Evolutionary conservation across 495 filamentous ascomycete genomes (phyloP).

Genomic region (Penicillium silybi): DNA sequence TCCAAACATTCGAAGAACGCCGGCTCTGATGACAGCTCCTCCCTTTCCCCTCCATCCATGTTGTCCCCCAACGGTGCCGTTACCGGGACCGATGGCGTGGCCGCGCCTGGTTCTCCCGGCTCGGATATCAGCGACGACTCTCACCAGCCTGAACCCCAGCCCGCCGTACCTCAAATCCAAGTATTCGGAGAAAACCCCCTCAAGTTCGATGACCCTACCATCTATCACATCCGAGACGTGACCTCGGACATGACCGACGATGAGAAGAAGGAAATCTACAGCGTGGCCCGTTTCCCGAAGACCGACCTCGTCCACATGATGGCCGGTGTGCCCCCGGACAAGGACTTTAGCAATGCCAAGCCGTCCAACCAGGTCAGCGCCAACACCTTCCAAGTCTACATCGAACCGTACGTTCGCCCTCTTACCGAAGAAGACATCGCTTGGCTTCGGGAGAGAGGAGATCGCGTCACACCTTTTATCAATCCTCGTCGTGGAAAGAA

Average conservation of each 20-base stretch:
- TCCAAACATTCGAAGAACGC: conserved; percentile 49
- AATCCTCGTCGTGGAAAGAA: conserved; percentile 82
- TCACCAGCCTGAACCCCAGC: conserved; percentile 74
- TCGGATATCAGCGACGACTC: conserved; percentile 62
- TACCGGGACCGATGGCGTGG: conserved; percentile 44
- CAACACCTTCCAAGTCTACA: conserved; percentile 79
- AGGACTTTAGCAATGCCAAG: conserved; percentile 92
- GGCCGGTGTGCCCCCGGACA: conserved; percentile 83
- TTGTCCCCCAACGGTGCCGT: conserved; percentile 52
- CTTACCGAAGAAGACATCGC: conserved; percentile 93
- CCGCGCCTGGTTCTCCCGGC: conserved; percentile 40
- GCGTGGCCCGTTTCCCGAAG: conserved; percentile 76
- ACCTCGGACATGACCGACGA: conserved; percentile 71
- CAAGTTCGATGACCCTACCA: conserved; percentile 87
- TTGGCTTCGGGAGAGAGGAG: conserved; percentile 85
- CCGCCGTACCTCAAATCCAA: conserved; percentile 68
- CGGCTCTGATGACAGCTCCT: conserved; percentile 58
- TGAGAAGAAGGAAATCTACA: conserved; percentile 79
- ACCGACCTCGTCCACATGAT: conserved; percentile 79
- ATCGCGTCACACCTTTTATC: conserved; percentile 75
- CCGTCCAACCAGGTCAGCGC: conserved; percentile 89
- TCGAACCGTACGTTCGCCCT: conserved; percentile 86
- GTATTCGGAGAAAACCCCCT: conserved; percentile 89
- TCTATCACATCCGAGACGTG: conserved; percentile 85
- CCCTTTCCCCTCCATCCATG: conserved; percentile 49